These are phyloP conservation scores for Scheffersomyces amazonensis DNA, from an alignment of 805 yeast genomes.

Conservation along the genomic window DNA sequence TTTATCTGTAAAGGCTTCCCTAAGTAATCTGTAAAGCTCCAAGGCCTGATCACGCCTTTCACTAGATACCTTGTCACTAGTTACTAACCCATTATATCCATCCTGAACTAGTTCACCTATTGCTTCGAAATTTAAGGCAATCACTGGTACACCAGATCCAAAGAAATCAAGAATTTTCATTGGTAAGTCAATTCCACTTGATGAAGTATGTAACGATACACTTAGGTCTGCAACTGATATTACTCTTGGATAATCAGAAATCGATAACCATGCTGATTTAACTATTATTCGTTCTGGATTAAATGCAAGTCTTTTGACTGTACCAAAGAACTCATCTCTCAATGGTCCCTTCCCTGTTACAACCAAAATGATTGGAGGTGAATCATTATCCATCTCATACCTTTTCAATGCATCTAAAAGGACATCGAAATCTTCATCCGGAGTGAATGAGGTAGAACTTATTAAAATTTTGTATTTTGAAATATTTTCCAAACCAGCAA, in stretches of 20 bases:
- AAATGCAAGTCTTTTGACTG: constrained; percentile 43
- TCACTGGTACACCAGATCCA: constrained; percentile 93
- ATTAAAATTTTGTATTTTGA: constrained; percentile 61
- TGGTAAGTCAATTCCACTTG: constrained; percentile 92
- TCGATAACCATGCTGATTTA: constrained; percentile 69
- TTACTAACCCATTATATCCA: constrained; percentile 62
- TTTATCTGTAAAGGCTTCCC: constrained; percentile 24
- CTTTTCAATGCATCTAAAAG: constrained; percentile 64
- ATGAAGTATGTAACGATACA: constrained; percentile 84
- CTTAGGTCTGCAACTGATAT: constrained; percentile 82
- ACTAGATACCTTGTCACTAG: constrained; percentile 16
- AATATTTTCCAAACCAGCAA: constrained; percentile 19
- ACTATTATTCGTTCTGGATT: constrained; percentile 49
- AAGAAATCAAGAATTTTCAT: constrained; percentile 97
- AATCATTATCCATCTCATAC: constrained; percentile 45
- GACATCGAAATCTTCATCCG: constrained; percentile 83
- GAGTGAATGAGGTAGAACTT: constrained; percentile 91
- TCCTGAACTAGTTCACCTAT: constrained; percentile 72
- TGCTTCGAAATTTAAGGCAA: constrained; percentile 74
- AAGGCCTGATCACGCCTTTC: constrained; percentile 17
- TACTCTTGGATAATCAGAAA: constrained; percentile 76
- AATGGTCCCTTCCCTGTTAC: constrained; percentile 98
- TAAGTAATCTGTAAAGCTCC: constrained; percentile 23
- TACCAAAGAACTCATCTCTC: constrained; percentile 47
- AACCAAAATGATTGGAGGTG: constrained; percentile 59